These are phyloP conservation scores for Fusarium mundagurra DNA, from an alignment of 2,329 filamentous ascomycete species.

Conservation along the genomic window DNA sequence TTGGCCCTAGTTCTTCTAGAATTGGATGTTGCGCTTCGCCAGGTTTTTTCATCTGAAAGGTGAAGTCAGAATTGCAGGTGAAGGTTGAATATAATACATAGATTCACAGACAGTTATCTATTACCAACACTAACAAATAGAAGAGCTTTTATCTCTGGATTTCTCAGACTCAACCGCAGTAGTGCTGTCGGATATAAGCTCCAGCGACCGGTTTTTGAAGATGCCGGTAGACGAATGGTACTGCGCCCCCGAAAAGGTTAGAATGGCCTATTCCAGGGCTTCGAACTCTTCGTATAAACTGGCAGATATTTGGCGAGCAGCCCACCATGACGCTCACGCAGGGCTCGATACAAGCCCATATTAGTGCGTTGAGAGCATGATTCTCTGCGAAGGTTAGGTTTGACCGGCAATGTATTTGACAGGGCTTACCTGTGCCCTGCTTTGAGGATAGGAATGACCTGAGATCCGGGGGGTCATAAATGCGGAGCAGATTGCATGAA, in stretches of 20 bases:
- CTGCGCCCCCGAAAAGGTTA: not conserved
- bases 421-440: not conserved
- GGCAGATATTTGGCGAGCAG: not conserved
- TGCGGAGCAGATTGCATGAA: too few relatives aligned
- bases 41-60: rapidly evolving
- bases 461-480: too few relatives aligned
- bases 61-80: not conserved
- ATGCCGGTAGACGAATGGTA: not conserved
- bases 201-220: not conserved
- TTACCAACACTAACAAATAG: not conserved
- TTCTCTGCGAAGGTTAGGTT: not conserved
- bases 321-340: not conserved
- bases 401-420: not conserved
- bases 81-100: not conserved
- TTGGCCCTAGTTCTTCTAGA: too few relatives aligned
- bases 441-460: not conserved
- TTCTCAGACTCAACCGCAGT: not conserved
- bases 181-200: not conserved
- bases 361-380: not conserved
- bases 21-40: not conserved
- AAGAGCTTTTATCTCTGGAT: not conserved
- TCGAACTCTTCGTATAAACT: not conserved
- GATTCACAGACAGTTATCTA: rapidly evolving
- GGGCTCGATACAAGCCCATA: not conserved
- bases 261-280: rapidly evolving